phyloP scores from a whole-genome alignment of 1,284 basidiomycete genomes.

The Papiliotrema terrestris region DNA sequence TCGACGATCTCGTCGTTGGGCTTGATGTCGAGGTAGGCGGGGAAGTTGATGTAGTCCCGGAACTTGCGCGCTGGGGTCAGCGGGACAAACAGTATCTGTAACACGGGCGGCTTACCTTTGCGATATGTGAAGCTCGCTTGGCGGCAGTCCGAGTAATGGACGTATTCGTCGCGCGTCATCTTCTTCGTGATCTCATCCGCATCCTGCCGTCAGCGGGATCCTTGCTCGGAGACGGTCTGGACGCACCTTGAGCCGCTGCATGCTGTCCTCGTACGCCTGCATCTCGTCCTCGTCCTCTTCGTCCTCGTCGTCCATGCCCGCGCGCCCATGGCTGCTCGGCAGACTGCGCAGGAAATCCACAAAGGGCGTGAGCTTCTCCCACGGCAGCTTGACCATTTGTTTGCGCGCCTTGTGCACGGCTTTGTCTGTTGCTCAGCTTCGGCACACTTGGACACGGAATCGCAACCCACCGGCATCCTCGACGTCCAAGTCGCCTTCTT shows the following conservation, averaged over 20 bases:
- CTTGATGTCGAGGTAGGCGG: slow-evolving; percentile 80
- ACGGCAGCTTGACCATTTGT: slow-evolving; percentile 90
- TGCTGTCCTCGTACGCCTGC: slow-evolving; percentile 91
- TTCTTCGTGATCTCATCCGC: slow-evolving; percentile 91
- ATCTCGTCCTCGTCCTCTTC: slow-evolving; percentile 95
- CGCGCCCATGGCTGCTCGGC: slow-evolving; percentile 52
- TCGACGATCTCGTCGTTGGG: slow-evolving; percentile 94
- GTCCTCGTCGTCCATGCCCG: slow-evolving; percentile 85
- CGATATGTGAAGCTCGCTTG: slow-evolving; percentile 96
- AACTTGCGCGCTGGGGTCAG: slow-evolving; percentile 74
- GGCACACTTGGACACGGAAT: neutral
- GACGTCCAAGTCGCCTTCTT: slow-evolving; percentile 24
- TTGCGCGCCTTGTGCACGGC: slow-evolving; percentile 80
- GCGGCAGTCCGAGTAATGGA: slow-evolving; percentile 94
- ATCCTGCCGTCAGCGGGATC: slow-evolving; percentile 56
- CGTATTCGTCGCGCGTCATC: slow-evolving; percentile 96
- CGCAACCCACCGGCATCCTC: slow-evolving; percentile 31
- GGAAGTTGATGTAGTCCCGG: slow-evolving; percentile 91
- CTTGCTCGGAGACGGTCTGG: neutral
- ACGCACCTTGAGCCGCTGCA: slow-evolving; percentile 72
- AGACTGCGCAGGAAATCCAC: slow-evolving; percentile 66
- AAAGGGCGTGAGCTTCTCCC: slow-evolving; percentile 91
- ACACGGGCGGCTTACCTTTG: slow-evolving; percentile 64
- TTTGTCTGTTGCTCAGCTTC: slow-evolving; percentile 58
- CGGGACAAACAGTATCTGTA: slow-evolving; percentile 63